Percentiles rank a stretch among this genome's conserved stretches.
These are phyloP conservation scores for Penicillium nucicola DNA, from an alignment of 495 filamentous ascomycete genomes.

Conservation along the genomic window DNA sequence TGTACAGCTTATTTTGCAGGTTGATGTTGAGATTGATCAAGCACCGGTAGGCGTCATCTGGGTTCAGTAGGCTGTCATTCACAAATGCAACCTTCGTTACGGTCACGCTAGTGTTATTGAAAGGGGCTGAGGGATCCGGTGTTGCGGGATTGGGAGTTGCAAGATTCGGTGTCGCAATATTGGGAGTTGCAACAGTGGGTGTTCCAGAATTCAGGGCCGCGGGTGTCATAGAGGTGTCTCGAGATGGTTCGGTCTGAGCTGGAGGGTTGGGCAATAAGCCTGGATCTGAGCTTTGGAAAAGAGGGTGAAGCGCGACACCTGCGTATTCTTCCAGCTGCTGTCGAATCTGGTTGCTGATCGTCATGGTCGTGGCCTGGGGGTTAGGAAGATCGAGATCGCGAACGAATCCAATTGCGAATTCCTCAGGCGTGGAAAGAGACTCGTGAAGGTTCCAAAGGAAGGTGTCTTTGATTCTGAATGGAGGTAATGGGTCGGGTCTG, in stretches of 20 bases:
- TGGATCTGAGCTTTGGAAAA: conserved; percentile 64
- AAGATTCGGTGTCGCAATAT: conserved; percentile 48
- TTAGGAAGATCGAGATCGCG: conserved; percentile 92
- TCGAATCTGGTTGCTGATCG: conserved; percentile 91
- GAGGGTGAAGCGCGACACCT: conserved; percentile 85
- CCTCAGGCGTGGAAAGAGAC: conserved; percentile 87
- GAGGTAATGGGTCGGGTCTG: conserved; percentile 69
- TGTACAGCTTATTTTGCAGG: conserved; percentile 86
- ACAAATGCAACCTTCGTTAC: conserved; percentile 41
- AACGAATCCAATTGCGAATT: conserved; percentile 86
- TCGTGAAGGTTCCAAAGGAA: conserved; percentile 99
- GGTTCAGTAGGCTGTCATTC: conserved; percentile 63
- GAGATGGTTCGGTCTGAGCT: conserved; percentile 35
- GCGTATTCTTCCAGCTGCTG: conserved; percentile 96
- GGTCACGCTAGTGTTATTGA: conserved; percentile 18
- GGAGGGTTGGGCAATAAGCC: conserved; percentile 36
- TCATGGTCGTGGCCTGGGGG: conserved; percentile 57
- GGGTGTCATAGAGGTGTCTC: conserved; percentile 53
- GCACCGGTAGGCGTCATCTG: conserved; percentile 88
- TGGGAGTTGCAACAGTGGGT: conserved; percentile 26
- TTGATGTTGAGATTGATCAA: conserved; percentile 91
- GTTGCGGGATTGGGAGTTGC: conserved; percentile 47
- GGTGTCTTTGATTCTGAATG: conserved; percentile 84
- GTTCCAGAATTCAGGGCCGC: conserved; percentile 45
- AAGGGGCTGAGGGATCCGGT: conserved; percentile 22